Evolutionary conservation across 169 alveolate species (phyloP).

Genomic region (Babesia bovis): DNA sequence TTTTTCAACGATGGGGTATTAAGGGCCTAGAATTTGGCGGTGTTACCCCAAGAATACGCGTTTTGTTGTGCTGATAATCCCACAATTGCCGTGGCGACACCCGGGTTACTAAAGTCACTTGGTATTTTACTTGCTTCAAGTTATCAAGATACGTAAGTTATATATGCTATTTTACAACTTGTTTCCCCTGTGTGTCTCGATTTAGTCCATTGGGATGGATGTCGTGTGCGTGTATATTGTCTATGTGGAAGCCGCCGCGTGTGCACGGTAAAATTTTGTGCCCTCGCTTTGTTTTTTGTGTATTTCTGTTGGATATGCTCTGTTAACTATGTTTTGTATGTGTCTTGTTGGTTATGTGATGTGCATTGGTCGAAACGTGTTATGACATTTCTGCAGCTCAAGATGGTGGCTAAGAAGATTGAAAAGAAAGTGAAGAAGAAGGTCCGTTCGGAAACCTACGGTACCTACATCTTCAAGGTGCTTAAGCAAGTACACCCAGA

Average conservation of each 20-base stretch:
- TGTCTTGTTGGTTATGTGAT: too few relatives aligned
- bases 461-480: conserved; percentile 88
- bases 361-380: background rate
- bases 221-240: background rate
- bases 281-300: background rate
- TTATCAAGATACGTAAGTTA: conserved; percentile 36
- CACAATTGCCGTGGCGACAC: conserved; percentile 32
- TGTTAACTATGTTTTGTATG: background rate
- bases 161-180: background rate
- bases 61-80: conserved; percentile 43
- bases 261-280: background rate
- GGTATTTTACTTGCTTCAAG: conserved; percentile 53
- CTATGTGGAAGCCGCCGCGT: conserved; percentile 18
- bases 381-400: conserved; percentile 36
- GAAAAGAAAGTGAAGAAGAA: conserved; percentile 68
- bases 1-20: conserved; percentile 19
- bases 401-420: conserved; percentile 65
- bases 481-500: conserved; percentile 97
- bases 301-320: background rate
- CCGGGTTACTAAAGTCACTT: conserved; percentile 1
- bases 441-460: conserved; percentile 71
- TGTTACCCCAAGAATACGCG: conserved; percentile 19
- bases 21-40: background rate
- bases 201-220: background rate
- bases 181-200: background rate